Evolutionary conservation across 176 grass and related monocot species (phyloP).

Genomic region (Alloteropsis semialata): DNA sequence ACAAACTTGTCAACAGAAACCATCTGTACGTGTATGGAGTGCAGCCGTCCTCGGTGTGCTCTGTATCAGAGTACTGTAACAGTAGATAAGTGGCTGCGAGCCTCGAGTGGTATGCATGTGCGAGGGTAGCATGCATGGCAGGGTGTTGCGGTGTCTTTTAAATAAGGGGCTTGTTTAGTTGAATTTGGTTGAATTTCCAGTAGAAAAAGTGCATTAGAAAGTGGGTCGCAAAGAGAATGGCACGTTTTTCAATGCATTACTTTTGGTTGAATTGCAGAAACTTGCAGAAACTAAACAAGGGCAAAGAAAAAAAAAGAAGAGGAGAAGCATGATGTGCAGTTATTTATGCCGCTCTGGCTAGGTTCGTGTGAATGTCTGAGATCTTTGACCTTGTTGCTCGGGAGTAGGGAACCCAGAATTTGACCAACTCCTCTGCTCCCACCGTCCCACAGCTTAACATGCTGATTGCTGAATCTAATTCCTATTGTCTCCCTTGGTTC

Average conservation of each 20-base stretch:
- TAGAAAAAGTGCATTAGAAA: too few species aligned
- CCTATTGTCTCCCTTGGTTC: too few species aligned
- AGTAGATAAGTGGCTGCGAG: too few species aligned
- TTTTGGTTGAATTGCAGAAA: too few species aligned
- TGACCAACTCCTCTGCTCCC: neutral
- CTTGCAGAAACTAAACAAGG: neutral
- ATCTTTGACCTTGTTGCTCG: neutral
- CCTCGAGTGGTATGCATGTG: neutral
- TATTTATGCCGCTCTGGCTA: neutral
- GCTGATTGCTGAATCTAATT: too few species aligned
- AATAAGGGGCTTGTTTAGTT: too few species aligned
- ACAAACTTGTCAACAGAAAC: neutral
- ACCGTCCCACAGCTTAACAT: neutral
- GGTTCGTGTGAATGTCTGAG: conserved; percentile 24
- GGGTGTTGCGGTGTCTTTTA: too few species aligned
- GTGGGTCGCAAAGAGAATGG: too few species aligned
- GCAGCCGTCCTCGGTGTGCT: neutral
- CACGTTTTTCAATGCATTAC: too few species aligned
- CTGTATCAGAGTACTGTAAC: too few species aligned
- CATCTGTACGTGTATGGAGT: neutral
- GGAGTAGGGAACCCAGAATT: neutral
- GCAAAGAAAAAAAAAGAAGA: neutral
- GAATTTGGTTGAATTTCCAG: too few species aligned
- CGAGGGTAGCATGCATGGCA: too few species aligned
- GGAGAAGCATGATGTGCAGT: neutral